phyloP scores from a whole-genome alignment of 1,139 yeast genomes.

The Wickerhamomyces sp. region DNA sequence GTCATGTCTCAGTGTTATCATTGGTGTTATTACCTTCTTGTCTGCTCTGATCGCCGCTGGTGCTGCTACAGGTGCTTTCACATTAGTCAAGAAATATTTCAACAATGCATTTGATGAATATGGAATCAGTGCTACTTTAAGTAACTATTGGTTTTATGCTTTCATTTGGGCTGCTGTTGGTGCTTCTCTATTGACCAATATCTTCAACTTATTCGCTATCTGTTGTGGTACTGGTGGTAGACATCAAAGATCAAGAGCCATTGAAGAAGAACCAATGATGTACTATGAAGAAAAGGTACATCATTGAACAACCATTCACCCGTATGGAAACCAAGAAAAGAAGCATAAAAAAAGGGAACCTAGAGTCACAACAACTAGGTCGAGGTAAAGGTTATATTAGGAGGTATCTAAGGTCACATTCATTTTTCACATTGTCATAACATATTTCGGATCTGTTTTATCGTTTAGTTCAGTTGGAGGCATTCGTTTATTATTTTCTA shows the following conservation, averaged over 20 bases:
- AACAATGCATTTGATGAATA: constrained; percentile 28
- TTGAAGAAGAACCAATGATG: constrained; percentile 25
- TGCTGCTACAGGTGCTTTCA: constrained; percentile 40
- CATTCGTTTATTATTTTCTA: too few relatives aligned
- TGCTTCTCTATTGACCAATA: constrained; percentile 30
- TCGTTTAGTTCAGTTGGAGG: too few relatives aligned
- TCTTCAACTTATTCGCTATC: constrained; percentile 36
- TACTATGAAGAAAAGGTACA: constrained; percentile 14
- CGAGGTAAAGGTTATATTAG: too few relatives aligned
- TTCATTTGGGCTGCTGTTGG: constrained; percentile 43
- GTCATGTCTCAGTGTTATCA: constrained; percentile 27
- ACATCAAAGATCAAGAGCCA: constrained; percentile 10
- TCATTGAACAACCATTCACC: background rate
- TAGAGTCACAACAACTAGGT: too few relatives aligned
- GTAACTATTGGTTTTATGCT: constrained; percentile 31
- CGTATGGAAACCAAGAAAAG: too few relatives aligned
- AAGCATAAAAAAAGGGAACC: too few relatives aligned
- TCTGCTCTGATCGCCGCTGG: constrained; percentile 35
- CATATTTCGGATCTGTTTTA: too few relatives aligned
- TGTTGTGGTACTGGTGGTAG: constrained; percentile 33
- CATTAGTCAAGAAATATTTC: constrained; percentile 32
- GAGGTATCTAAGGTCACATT: too few relatives aligned
- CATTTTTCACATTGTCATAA: too few relatives aligned
- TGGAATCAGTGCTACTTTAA: constrained; percentile 37
- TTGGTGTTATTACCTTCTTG: constrained; percentile 27